Evolutionary conservation across 306 rosid genomes (phyloP).

Genomic region (Benincasa hispida): DNA sequence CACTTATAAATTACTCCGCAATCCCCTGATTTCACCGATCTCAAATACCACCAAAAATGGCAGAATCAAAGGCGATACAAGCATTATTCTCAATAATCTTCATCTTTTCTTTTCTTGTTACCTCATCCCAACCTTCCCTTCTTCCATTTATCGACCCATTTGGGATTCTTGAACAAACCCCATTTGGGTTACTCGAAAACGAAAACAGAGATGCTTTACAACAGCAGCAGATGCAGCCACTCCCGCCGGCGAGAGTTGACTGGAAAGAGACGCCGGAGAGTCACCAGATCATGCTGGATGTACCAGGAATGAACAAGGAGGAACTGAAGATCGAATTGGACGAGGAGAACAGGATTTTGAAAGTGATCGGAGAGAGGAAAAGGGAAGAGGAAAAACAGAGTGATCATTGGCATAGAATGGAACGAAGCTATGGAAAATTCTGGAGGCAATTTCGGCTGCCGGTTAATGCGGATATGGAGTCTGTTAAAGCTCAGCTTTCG

Average conservation of each 20-base stretch:
- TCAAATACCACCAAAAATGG: not conserved
- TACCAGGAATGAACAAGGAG: conserved; percentile 44
- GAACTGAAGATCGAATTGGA: conserved; percentile 54
- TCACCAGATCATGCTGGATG: conserved; percentile 49
- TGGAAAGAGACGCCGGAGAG: conserved; percentile 64
- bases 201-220: conserved; percentile 10
- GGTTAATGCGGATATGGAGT: conserved; percentile 42
- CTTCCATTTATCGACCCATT: conserved; percentile 40
- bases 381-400: conserved; percentile 38
- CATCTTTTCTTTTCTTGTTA: conserved; percentile 12
- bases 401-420: conserved; percentile 54
- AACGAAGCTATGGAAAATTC: conserved; percentile 49
- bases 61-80: not conserved
- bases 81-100: conserved; percentile 1
- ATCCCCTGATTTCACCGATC: not conserved
- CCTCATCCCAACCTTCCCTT: conserved; percentile 27
- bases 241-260: conserved; percentile 40
- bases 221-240: not conserved
- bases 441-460: conserved; percentile 63
- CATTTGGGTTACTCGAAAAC: conserved; percentile 27
- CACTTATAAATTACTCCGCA: not conserved
- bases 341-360: conserved; percentile 29
- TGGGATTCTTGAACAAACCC: conserved; percentile 39
- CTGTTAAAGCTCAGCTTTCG: conserved; percentile 42
- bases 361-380: conserved; percentile 62